Evolutionary conservation across 176 grass and related monocot species (phyloP), one percentile per base, ranked within the genome.

Genomic region (Olyra latifolia): DNA sequence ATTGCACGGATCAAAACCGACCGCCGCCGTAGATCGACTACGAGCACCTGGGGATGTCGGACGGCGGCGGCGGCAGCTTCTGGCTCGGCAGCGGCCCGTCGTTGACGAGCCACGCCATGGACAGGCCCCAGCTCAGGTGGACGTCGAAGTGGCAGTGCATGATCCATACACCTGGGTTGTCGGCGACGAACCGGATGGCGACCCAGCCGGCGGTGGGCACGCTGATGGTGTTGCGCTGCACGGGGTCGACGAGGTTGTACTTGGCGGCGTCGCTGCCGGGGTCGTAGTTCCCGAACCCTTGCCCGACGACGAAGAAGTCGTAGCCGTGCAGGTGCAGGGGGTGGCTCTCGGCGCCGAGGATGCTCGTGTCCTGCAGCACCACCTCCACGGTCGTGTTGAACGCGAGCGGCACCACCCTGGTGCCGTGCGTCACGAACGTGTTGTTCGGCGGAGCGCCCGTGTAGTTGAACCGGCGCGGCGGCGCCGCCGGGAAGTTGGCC

Each of bases 121-220:
- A 87, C 25, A 97, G 73, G 10, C 87, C 94, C 94, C 94, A 97
- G 49, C 87, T 97, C 40, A 88, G 63, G 66, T 97, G 94, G 24
- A 86, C 89, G 78, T 97, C 91, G 3, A 92, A 42, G 85, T 97
- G 94, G 84, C 94, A 97, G 74, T 97, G 91, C 94, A 97, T 97
- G 82, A 97, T 75, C 91, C 91, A 97, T 3, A 91, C 89, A 27
- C 91, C 93, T 93, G 13, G 93, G 78, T 93, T 96, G 79, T 96
- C 79, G 3, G 93, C 90, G 56, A 76, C 70, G 78, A 96, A 96
- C 28, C 93, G 87, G 40, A 96, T 76, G 69, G 93, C 93, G 16
- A 90, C 93, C 90, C 93, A 92, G 4, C 93, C 93, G 27, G 82
- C 90, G 73, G 93, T 65, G 55, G 93, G 90, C 41, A 96, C 90